These are phyloP conservation scores for Cydonia oblonga DNA, from an alignment of 331 rosid species.

Conservation along the genomic window DNA sequence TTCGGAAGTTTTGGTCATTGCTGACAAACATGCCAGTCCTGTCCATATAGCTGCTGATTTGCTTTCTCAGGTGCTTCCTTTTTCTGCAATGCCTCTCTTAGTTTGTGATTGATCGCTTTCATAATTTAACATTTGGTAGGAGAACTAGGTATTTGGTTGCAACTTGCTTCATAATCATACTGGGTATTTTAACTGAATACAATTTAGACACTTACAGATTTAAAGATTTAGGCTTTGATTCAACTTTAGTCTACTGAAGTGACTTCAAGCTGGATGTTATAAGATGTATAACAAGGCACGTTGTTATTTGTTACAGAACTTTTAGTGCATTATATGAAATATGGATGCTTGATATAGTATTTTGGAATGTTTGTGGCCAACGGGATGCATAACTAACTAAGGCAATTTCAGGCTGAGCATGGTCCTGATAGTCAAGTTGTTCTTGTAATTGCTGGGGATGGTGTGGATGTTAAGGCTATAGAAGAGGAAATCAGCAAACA, in stretches of 20 bases:
- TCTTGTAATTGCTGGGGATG: constrained; percentile 87
- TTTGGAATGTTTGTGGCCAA: constrained; percentile 4
- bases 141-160: not conserved
- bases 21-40: constrained; percentile 75
- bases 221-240: not conserved
- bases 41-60: constrained; percentile 89
- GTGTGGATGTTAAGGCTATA: constrained; percentile 61
- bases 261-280: not conserved
- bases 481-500: constrained; percentile 76
- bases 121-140: not conserved
- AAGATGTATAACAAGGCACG: not conserved
- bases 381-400: constrained; percentile 1
- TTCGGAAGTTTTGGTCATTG: constrained; percentile 96
- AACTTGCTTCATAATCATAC: not conserved
- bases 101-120: not conserved
- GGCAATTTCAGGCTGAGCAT: constrained; percentile 78
- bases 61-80: constrained; percentile 68
- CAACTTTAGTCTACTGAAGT: not conserved
- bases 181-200: not conserved
- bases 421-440: constrained; percentile 99
- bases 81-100: not conserved
- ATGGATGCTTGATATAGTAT: not conserved
- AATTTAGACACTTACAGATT: not conserved
- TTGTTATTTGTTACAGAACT: not conserved
- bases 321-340: not conserved